These are phyloP conservation scores for Cyclospora cayetanensis DNA, from an alignment of 169 alveolate genomes.

Conservation along the genomic window DNA sequence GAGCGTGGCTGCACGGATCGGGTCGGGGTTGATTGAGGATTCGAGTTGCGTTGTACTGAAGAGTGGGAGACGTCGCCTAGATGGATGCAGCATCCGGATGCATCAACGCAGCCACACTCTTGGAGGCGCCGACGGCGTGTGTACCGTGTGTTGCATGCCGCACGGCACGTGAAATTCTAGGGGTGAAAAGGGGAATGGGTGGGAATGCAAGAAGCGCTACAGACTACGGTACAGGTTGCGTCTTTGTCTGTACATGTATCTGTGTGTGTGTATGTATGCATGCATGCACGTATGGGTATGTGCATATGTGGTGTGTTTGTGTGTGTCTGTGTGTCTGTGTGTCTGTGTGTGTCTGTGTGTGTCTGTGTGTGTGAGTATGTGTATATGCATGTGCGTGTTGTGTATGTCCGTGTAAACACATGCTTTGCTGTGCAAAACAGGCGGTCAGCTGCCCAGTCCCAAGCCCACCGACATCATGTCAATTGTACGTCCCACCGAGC, in stretches of 20 bases:
- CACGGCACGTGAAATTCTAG: not conserved
- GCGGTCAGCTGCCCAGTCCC: no score
- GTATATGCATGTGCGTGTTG: no score
- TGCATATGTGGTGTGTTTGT: not conserved
- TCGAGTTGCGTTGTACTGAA: not conserved
- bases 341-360: no score
- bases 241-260: not conserved
- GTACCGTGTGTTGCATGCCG: not conserved
- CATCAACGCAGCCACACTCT: no score
- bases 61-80: not conserved
- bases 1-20: no score
- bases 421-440: no score
- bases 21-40: slow-evolving; percentile 27
- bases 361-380: no score
- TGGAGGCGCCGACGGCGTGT: no score
- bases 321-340: not conserved
- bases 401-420: no score
- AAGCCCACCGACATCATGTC: no score
- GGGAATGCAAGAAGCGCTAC: not conserved
- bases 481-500: no score
- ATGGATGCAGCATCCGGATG: not conserved
- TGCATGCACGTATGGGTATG: not conserved
- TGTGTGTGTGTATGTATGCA: not conserved
- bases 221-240: not conserved
- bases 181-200: not conserved